Evolutionary conservation across 169 alveolate genomes (phyloP), one percentile per base, ranked within the genome.

Genomic region (Blepharisma undulans): DNA sequence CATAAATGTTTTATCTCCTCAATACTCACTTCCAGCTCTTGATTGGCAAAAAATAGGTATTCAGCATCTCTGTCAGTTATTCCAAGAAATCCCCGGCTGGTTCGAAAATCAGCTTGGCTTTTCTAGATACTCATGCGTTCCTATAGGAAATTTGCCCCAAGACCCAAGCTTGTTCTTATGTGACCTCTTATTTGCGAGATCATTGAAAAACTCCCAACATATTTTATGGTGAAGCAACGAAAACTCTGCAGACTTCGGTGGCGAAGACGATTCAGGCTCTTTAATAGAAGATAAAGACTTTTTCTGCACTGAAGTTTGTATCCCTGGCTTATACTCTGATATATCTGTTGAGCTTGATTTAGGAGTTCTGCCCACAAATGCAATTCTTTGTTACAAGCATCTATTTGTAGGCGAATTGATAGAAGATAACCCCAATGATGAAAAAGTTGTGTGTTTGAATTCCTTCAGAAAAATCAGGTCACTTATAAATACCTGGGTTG

Each of bases 11-110:
- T 93, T 93, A 29, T 94, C 91, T 61, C 81, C 90, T 78, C 87
- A 85, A 29, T 95, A 90, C 88, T 95, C 97, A 10, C 84, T 86
- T 29, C 80, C 91, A 25, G 96, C 97, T 25, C 88, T 97, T 76
- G 97, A 97, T 87, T 97, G 98, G 98, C 90, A 94, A 76, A 89
- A 93, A 94, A 89, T 86, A 74, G 94, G 95, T 33, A 80, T 92
- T n/a, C 91, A 93, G 87, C 92, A 92, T 88, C 71, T 94, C 80
- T 85, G 95, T 30, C 78, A 84, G 1, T 89, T 90, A 71, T 91
- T 90, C 29, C 77, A 90, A 30, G 94, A 91, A 33, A 90, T 90
- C 33, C 82, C 59, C 32, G 80, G 79, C 16, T 92, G 92, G 90
- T 79, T 94, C 76, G 91, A 93, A 30, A 93, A 92, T 72, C 91